phyloP scores from a whole-genome alignment of 306 rosid genomes.

The Castanea mollissima region DNA sequence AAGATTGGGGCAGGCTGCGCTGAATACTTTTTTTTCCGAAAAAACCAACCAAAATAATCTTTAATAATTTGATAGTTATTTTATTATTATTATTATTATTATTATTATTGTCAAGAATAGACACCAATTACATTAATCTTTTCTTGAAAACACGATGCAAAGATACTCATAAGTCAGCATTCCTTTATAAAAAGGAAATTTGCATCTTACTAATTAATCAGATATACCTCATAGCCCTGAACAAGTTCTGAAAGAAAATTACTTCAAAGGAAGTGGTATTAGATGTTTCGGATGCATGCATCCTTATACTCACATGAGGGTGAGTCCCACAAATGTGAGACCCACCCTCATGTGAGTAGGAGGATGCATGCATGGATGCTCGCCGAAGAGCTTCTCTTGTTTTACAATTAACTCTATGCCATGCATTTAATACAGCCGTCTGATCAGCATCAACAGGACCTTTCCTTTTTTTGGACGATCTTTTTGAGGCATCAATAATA shows the following conservation, averaged over 20 bases:
- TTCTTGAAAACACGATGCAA: background rate
- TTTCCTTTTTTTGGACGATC: constrained; percentile 44
- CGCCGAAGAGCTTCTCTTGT: constrained; percentile 94
- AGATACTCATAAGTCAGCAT: background rate
- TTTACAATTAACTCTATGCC: constrained; percentile 64
- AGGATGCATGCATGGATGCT: too few species aligned
- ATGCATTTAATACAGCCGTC: constrained; percentile 48
- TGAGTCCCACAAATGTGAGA: too few species aligned
- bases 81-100: too few species aligned
- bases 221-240: constrained; percentile 77
- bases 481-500: constrained; percentile 48
- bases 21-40: too few species aligned
- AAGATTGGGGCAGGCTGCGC: too few species aligned
- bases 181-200: background rate
- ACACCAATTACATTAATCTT: background rate
- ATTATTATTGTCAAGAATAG: background rate
- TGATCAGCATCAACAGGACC: constrained; percentile 57
- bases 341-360: too few species aligned
- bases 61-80: too few species aligned
- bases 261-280: background rate
- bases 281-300: too few species aligned
- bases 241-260: constrained; percentile 66
- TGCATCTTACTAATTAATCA: constrained; percentile 4
- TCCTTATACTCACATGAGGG: too few species aligned
- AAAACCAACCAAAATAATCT: too few species aligned